phyloP scores from a whole-genome alignment of 108 stramenopile genomes.

The Epithemia pelagica region DNA sequence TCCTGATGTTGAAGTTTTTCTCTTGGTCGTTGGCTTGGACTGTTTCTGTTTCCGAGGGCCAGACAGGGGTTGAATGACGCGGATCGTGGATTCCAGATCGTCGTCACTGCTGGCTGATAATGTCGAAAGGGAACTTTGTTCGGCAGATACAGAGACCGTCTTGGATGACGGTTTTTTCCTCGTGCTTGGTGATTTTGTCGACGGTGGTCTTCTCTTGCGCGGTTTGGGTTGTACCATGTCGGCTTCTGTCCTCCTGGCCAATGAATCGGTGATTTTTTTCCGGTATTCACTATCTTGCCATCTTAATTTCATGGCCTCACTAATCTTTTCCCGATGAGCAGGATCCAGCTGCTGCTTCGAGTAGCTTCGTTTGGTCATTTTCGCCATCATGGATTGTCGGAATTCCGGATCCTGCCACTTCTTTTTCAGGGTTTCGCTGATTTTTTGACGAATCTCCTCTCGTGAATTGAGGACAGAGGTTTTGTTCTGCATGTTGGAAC shows the following conservation, averaged over 20 bases:
- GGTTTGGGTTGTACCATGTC: neutral
- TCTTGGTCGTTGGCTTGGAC: neutral
- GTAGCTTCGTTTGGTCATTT: conserved; percentile 39
- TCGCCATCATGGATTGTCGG: conserved; percentile 58
- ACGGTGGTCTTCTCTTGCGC: conserved; percentile 1
- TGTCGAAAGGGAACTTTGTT: neutral
- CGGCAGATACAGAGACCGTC: neutral
- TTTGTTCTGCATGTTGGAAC: conserved; percentile 46
- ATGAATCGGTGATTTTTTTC: conserved; percentile 51
- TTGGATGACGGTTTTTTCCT: neutral
- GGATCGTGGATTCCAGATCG: neutral
- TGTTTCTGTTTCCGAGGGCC: neutral
- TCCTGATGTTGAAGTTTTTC: neutral
- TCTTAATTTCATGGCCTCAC: conserved; percentile 72
- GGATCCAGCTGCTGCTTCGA: conserved; percentile 5
- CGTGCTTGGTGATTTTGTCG: neutral
- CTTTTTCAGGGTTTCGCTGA: conserved; percentile 59
- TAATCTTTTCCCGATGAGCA: conserved; percentile 57
- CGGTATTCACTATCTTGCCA: conserved; percentile 78
- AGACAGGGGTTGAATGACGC: neutral
- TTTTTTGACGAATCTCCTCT: conserved; percentile 32
- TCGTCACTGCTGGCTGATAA: neutral
- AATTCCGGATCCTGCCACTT: conserved; percentile 81
- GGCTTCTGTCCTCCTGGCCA: conserved; percentile 30
- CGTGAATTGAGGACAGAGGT: conserved; percentile 22